Percentiles rank a stretch among this genome's conserved stretches.
Conservation (phyloP, 306 rosid species). For the Dryas alaskensis region DNA sequence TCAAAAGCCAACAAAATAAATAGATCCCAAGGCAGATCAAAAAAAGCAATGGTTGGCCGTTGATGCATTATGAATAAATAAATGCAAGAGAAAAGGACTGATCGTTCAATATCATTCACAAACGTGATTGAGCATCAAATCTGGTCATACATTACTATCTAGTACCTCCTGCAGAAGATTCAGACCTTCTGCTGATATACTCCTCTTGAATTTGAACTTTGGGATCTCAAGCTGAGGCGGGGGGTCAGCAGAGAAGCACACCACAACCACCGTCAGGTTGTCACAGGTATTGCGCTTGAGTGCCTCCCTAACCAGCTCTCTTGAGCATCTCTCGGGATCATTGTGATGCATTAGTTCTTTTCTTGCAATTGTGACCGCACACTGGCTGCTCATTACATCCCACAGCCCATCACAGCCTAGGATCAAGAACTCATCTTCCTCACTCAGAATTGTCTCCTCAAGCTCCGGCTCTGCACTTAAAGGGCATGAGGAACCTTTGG, state of each 20-base stretch:
- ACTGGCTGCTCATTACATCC: slow-evolving; percentile 35
- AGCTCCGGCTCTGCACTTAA: slow-evolving; percentile 27
- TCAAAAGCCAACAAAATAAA: slow-evolving; percentile 20
- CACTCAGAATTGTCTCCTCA: slow-evolving; percentile 23
- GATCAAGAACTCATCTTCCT: slow-evolving; percentile 31
- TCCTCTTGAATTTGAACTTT: slow-evolving; percentile 26
- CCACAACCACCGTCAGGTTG: slow-evolving; percentile 25
- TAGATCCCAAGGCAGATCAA: background rate
- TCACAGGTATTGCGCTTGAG: slow-evolving; percentile 27
- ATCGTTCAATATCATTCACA: slow-evolving; percentile 11
- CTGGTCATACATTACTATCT: slow-evolving; percentile 25
- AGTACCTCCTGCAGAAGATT: slow-evolving; percentile 27
- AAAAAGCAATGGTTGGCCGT: slow-evolving; percentile 10
- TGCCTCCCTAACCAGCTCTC: slow-evolving; percentile 29
- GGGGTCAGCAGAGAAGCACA: slow-evolving; percentile 26
- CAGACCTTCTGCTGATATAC: slow-evolving; percentile 31
- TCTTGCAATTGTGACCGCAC: slow-evolving; percentile 29
- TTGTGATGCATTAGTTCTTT: slow-evolving; percentile 30
- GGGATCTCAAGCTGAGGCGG: slow-evolving; percentile 25
- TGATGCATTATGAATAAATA: slow-evolving; percentile 8
- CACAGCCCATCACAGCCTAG: slow-evolving; percentile 30
- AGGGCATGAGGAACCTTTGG: slow-evolving; percentile 23
- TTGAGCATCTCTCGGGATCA: slow-evolving; percentile 29
- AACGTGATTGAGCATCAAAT: slow-evolving; percentile 7
- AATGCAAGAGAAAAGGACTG: background rate